Evolutionary conservation across 2,329 filamentous ascomycete genomes (phyloP), one percentile per base, ranked within the genome.

Genomic region (Falciphora oryzae): DNA sequence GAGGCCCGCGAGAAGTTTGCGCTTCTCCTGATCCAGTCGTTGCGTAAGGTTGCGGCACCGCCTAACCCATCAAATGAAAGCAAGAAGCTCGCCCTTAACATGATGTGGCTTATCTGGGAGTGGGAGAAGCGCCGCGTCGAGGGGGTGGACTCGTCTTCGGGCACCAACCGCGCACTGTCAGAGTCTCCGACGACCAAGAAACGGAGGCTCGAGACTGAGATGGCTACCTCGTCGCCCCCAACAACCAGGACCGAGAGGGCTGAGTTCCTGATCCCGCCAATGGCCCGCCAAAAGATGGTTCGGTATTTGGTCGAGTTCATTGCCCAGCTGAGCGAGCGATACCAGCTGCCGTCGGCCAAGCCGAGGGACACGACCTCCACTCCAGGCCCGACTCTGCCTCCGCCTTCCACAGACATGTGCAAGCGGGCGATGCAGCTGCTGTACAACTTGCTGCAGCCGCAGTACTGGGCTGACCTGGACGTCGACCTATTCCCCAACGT

Each of bases 271-370:
- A 88, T 94, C 31, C 85, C 90, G 11, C 74, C 83, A 0, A 75
- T 84, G 1, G 86, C 90, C 64, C 86, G 93, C 27, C 84, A 88
- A 58, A 89, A 92, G 75, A 89, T 99, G 80, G 85, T 97, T 61
- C 97, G 97, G 76, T 99, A 98, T 72, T 84, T 99, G 38, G 91
- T 98, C 35, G 91, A 95, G 66, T 98, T 98, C 76, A 97, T 98
- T 70, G 93, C 93, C 1, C 90, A 92, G 62, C 82, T 97, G 28
- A 89, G 90, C 25, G 95, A 98, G 75, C 87, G 93, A 44, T 97
- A 91, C 73, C 88, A 88, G 27, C 85, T 93, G 28, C 89, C 89
- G 18, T 90, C 90, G 28, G 83, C 86, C 18, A 90, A 88, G 70
- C 82, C 86, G 57, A 85, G 86, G 61, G 87, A 90, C 57, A 69